phyloP scores from a whole-genome alignment of 2,329 filamentous ascomycete genomes.

The Cercospora nicotianae region DNA sequence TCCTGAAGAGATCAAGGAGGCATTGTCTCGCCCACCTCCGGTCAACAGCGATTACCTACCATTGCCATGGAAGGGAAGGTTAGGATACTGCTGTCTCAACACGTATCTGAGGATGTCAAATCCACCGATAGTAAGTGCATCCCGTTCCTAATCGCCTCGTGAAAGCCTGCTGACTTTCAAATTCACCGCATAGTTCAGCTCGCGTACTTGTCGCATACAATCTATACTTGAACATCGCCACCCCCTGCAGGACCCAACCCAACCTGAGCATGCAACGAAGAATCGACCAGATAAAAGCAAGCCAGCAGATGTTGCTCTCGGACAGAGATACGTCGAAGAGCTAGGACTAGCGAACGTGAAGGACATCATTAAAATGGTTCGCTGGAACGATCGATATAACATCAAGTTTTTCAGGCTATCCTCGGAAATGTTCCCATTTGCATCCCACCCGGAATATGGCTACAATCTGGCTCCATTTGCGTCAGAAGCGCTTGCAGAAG shows the following conservation, averaged over 20 bases:
- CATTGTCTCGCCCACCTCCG: slow-evolving; percentile 65
- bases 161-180: neutral
- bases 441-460: slow-evolving; percentile 77
- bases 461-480: slow-evolving; percentile 85
- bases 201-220: slow-evolving; percentile 84
- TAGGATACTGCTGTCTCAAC: slow-evolving; percentile 91
- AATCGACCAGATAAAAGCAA: slow-evolving; percentile 78
- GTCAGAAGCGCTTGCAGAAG: slow-evolving; percentile 71
- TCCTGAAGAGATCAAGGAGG: slow-evolving; percentile 59
- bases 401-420: slow-evolving; percentile 92
- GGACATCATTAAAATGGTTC: slow-evolving; percentile 81
- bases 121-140: slow-evolving; percentile 60
- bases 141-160: neutral
- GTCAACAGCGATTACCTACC: slow-evolving; percentile 82
- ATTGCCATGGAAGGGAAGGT: slow-evolving; percentile 82
- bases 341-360: slow-evolving; percentile 78
- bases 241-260: slow-evolving; percentile 71
- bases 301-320: slow-evolving; percentile 64
- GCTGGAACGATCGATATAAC: slow-evolving; percentile 88
- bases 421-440: slow-evolving; percentile 96
- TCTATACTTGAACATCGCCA: slow-evolving; percentile 88
- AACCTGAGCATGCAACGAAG: slow-evolving; percentile 78
- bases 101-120: slow-evolving; percentile 83
- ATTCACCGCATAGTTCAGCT: slow-evolving; percentile 61
- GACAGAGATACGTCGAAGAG: slow-evolving; percentile 71